phyloP scores from a whole-genome alignment of 2,329 filamentous ascomycete species.

The Epichloe scottii region DNA sequence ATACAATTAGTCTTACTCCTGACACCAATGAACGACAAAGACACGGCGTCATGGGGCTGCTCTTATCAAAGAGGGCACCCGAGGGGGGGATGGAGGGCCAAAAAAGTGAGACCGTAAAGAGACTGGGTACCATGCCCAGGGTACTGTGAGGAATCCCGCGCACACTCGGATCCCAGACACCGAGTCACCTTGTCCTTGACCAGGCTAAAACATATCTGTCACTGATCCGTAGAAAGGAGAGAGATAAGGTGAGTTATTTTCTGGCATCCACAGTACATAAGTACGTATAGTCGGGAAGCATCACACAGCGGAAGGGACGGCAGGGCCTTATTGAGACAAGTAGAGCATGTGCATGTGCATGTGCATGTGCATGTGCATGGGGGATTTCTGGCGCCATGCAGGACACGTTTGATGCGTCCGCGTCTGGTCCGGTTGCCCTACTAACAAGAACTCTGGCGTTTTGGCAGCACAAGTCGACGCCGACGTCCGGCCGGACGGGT shows the following conservation, averaged over 20 bases:
- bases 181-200: neutral
- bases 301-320: neutral
- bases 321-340: neutral
- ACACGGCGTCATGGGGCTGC: neutral
- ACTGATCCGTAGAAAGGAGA: neutral
- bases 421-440: too few species aligned
- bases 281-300: neutral
- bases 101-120: neutral
- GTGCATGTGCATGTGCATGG: neutral
- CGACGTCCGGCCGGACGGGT: too few species aligned
- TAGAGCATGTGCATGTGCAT: neutral
- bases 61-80: too few species aligned
- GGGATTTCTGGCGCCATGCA: neutral
- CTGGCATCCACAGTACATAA: neutral
- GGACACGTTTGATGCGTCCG: neutral
- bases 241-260: conserved; percentile 3
- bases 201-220: neutral
- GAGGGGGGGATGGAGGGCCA: neutral
- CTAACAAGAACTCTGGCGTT: neutral
- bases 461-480: too few species aligned
- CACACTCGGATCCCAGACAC: neutral
- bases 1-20: neutral
- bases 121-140: neutral
- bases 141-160: neutral
- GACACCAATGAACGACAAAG: neutral